Evolutionary conservation across 2,329 filamentous ascomycete species (phyloP).

Genomic region (Thielaviopsis ethacetica): DNA sequence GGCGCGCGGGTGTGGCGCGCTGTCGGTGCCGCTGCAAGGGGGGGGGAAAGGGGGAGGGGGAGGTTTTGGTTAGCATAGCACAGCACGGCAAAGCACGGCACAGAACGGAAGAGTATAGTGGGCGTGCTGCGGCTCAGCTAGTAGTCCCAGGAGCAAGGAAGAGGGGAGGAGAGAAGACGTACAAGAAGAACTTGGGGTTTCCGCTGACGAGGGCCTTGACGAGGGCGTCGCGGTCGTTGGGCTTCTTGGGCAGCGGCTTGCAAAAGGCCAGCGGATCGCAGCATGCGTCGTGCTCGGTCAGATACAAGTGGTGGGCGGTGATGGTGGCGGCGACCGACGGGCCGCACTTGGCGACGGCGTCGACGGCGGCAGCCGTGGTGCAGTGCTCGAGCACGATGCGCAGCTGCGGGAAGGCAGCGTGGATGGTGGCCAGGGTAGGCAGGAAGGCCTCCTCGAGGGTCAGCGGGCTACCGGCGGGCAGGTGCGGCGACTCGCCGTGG

Average conservation of each 20-base stretch:
- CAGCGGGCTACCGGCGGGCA: constrained; percentile 23
- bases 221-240: constrained; percentile 56
- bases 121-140: no score
- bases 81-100: no score
- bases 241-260: constrained; percentile 63
- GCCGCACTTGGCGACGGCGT: constrained; percentile 61
- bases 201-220: constrained; percentile 45
- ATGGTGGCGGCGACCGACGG: constrained; percentile 63
- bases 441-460: constrained; percentile 48
- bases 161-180: no score
- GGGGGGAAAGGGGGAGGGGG: neutral
- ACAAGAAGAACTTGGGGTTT: constrained; percentile 56
- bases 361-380: constrained; percentile 66
- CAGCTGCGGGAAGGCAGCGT: constrained; percentile 57
- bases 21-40: constrained; percentile 34
- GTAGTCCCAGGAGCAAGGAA: no score
- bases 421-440: constrained; percentile 59
- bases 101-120: neutral
- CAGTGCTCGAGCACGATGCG: constrained; percentile 68
- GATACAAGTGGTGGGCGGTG: constrained; percentile 71
- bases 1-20: constrained; percentile 44
- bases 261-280: constrained; percentile 49
- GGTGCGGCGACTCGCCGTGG: constrained; percentile 64
- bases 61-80: no score
- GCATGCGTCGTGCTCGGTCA: constrained; percentile 55